These are phyloP conservation scores for Daldinia sp. DNA, from an alignment of 2,329 filamentous ascomycete species.

Conservation along the genomic window DNA sequence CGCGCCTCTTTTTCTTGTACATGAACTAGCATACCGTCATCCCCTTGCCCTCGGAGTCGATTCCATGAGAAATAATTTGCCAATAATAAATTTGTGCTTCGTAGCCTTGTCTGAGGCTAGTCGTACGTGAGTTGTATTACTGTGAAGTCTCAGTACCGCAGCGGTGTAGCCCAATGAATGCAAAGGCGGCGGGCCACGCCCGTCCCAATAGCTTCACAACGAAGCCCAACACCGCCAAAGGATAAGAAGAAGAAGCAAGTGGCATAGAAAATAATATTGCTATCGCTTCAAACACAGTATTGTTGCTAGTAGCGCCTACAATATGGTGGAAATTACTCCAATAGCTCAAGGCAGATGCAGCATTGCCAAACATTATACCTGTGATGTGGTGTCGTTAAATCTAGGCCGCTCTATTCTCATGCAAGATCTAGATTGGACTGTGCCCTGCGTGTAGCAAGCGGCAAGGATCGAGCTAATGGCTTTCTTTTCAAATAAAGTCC, in stretches of 20 bases:
- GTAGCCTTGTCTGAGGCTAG: slow-evolving; percentile 12
- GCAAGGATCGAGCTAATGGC: slow-evolving; percentile 10
- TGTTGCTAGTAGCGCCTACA: not conserved
- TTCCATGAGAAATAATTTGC: slow-evolving; percentile 21
- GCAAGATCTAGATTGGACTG: slow-evolving; percentile 22
- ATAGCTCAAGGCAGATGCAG: not conserved
- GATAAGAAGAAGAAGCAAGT: slow-evolving; percentile 13
- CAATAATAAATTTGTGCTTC: not conserved
- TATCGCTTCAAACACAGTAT: not conserved
- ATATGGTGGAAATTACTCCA: slow-evolving; percentile 12
- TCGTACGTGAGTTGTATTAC: slow-evolving; percentile 15
- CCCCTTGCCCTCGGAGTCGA: slow-evolving; percentile 3
- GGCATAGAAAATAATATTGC: not conserved
- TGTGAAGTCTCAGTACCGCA: slow-evolving; percentile 6
- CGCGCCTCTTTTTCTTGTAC: not conserved
- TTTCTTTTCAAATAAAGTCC: not conserved
- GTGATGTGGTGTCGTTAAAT: slow-evolving; percentile 11
- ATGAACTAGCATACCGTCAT: not conserved
- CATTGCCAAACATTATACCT: slow-evolving; percentile 3
- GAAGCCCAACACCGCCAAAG: not conserved
- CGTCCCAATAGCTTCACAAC: not conserved
- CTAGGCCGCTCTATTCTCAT: slow-evolving; percentile 12
- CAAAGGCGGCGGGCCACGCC: not conserved
- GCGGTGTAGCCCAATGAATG: not conserved
- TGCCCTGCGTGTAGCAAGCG: slow-evolving; percentile 7